Evolutionary conservation across 2,329 filamentous ascomycete genomes (phyloP), one percentile per base, ranked within the genome.

Genomic region (Claviceps sp.): DNA sequence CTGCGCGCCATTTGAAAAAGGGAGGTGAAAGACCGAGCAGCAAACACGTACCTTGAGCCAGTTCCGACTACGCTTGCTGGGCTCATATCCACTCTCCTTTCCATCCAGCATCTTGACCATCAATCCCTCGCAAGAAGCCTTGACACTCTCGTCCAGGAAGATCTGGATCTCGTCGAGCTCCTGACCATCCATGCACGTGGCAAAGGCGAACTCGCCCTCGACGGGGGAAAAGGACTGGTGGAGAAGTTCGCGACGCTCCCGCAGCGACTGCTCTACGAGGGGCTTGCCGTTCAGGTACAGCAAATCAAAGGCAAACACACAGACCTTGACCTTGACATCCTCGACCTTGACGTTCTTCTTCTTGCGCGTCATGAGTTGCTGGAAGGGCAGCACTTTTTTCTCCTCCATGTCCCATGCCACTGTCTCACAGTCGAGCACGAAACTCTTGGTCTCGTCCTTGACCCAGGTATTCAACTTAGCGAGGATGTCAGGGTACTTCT

Each of bases 41-140:
- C 5, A 20, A 38, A 22, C 18, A 37, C 64, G 62, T 74, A 86
- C 85, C 76, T 98, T 98, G 58, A 98, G 85, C 93, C 93, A 98
- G 64, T 98, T 98, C 54, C 93, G 86, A 69, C 88, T 95, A 57
- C 93, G 85, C 66, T 95, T 95, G 62, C 88, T 95, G 20, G 93
- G 93, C 69, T 97, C 91, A 65, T 98, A 98, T 60, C 87, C 88
- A 59, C 88, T 95, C 68, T 96, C 91, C 6, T 79, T 74, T 0
- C 91, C 93, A 65, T 97, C 91, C 54, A 98, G 72, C 93, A 98
- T 98, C 74, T 98, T 98, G 14, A 98, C 93, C 93, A 98, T 98
- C 50, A 98, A 74, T 11, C 93, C 93, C 72, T 98, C 93, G 63
- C 93, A 98, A 0, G 88, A 94, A 2, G 90, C 88, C 67, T 95